These are phyloP conservation scores for Exophiala bonariae DNA, from an alignment of 2,329 filamentous ascomycete species.

Conservation along the genomic window DNA sequence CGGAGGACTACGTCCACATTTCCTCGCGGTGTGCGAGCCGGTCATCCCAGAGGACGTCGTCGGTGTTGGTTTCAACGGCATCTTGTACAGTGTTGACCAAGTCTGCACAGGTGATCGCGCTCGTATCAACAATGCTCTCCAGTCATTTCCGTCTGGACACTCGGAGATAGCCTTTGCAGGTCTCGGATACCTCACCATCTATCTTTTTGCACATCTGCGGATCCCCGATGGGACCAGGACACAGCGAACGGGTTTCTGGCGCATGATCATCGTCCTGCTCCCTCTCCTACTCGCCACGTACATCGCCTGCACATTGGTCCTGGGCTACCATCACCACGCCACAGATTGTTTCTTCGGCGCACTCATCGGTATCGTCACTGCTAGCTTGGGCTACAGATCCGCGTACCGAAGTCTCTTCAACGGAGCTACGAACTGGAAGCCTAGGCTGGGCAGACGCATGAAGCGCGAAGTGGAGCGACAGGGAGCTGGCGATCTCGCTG, in stretches of 20 bases:
- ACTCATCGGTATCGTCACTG: constrained; percentile 58
- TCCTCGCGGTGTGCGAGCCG: constrained; percentile 23
- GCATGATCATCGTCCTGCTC: constrained; percentile 57
- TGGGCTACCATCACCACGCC: constrained; percentile 71
- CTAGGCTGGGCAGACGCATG: constrained; percentile 13
- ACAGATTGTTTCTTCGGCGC: constrained; percentile 67
- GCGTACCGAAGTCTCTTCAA: constrained; percentile 13
- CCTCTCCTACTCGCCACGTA: constrained; percentile 65
- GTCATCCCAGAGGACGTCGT: constrained; percentile 4
- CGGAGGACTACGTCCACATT: constrained; percentile 24
- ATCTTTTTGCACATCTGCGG: constrained; percentile 66
- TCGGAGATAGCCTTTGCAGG: constrained; percentile 77
- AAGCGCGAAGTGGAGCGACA: constrained; percentile 5
- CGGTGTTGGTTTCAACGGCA: constrained; percentile 29
- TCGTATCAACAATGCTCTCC: constrained; percentile 77
- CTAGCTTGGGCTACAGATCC: constrained; percentile 31
- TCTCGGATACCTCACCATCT: constrained; percentile 71
- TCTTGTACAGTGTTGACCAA: constrained; percentile 59
- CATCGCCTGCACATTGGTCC: constrained; percentile 67
- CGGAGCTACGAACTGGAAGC: constrained; percentile 6
- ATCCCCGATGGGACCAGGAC: constrained; percentile 57
- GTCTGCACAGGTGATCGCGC: constrained; percentile 74
- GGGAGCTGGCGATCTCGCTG: too few relatives aligned
- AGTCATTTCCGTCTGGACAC: constrained; percentile 80
- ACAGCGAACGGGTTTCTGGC: constrained; percentile 15